Evolutionary conservation across 768 basidiomycete species (phyloP), one percentile per base, ranked within the genome.

Genomic region (Fibroporia radiculosa): DNA sequence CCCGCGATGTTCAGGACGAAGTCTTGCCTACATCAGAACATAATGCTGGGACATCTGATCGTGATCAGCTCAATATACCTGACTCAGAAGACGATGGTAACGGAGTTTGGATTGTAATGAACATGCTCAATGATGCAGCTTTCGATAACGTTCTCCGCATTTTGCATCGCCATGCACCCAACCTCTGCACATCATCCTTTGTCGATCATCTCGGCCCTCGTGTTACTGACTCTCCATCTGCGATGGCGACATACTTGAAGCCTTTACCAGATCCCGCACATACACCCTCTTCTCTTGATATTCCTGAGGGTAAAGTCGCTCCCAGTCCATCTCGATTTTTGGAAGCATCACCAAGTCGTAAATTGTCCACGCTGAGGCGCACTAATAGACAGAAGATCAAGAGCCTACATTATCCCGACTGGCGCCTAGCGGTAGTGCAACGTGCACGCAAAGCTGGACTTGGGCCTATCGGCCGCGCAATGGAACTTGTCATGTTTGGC

Each of bases 381-480:
- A n/a, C n/a, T n/a, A n/a, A n/a, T n/a, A n/a, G n/a, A n/a, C n/a
- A n/a, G n/a, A n/a, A n/a, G n/a, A n/a, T n/a, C n/a, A 28, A 10
- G 16, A 46, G 43, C 20, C 42, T 81, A 1, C 74, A 73, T 0
- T 84, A 80, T 57, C 83, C 83, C 0, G 82, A 83, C 51, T 86
- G 83, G 83, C 73, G 82, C 0, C 53, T 66, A 0, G 66, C 68
- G 2, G 55, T 78, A 0, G 66, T 76, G 1, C 62, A 68, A 31
- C 67, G 71, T 32, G 82, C 82, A 0, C 69, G 72, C 10, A 67
- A 68, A 23, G 74, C 80, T 11, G 80, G 81, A 0, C 63, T 81
- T 57, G 76, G 82, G 0, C 69, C 77, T n/a, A 64, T 76, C 0
- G 72, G 74, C 0, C 66, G 70, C 23, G 74, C 80, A 0, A 65